A percentile compares a stretch with the other conserved stretches of the same genome.
These are phyloP conservation scores for Saturnispora halmiae DNA, from an alignment of 805 yeast species.

Conservation along the genomic window DNA sequence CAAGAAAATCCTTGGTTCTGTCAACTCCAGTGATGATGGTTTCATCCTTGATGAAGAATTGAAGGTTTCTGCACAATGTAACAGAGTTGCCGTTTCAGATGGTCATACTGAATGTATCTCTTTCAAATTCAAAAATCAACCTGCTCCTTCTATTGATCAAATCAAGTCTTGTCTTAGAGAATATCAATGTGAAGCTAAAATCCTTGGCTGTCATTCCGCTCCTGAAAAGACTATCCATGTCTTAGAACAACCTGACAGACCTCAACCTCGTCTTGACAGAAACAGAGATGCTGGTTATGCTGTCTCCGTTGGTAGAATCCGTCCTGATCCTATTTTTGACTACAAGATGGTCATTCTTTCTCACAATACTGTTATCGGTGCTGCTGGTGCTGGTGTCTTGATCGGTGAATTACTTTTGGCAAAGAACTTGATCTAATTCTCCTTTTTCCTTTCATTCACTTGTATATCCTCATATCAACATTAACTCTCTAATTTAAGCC, in stretches of 20 bases:
- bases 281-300: slow-evolving; percentile 91
- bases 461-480: too few species aligned
- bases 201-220: slow-evolving; percentile 80
- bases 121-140: slow-evolving; percentile 68
- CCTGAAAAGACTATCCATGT: slow-evolving; percentile 90
- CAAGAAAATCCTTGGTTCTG: slow-evolving; percentile 76
- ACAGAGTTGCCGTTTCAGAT: slow-evolving; percentile 92
- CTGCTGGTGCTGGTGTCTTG: slow-evolving; percentile 96
- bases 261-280: slow-evolving; percentile 96
- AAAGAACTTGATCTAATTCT: slow-evolving; percentile 53
- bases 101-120: slow-evolving; percentile 97
- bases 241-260: slow-evolving; percentile 84
- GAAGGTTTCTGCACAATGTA: slow-evolving; percentile 91
- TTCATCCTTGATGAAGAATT: slow-evolving; percentile 60
- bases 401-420: slow-evolving; percentile 86
- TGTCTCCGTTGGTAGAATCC: slow-evolving; percentile 87
- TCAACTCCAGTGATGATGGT: slow-evolving; percentile 42
- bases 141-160: slow-evolving; percentile 78
- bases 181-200: slow-evolving; percentile 75
- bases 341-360: slow-evolving; percentile 95
- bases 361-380: slow-evolving; percentile 96
- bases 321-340: slow-evolving; percentile 90
- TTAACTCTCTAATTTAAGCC: too few species aligned
- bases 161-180: slow-evolving; percentile 61
- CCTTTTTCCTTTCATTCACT: background rate